These are phyloP conservation scores for Davidsoniella virescens DNA, from an alignment of 2,329 filamentous ascomycete species.

Conservation along the genomic window DNA sequence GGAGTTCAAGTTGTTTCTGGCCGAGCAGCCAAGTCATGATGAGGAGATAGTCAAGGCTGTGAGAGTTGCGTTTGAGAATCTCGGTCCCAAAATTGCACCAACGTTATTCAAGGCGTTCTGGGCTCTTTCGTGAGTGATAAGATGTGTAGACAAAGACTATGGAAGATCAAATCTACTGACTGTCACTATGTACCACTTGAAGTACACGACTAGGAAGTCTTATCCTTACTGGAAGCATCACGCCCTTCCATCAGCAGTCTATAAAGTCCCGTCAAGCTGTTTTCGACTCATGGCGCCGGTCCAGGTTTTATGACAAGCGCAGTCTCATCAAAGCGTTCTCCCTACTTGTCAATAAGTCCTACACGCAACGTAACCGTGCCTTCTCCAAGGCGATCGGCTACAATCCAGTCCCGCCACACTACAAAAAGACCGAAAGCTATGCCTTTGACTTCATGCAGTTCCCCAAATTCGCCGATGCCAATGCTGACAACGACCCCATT, in stretches of 20 bases:
- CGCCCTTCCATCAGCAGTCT: slow-evolving; percentile 45
- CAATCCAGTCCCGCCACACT: slow-evolving; percentile 34
- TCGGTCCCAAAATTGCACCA: slow-evolving; percentile 20
- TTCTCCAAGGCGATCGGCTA: slow-evolving; percentile 42
- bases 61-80: slow-evolving; percentile 24
- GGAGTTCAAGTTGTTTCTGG: slow-evolving; percentile 35
- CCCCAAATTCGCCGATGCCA: slow-evolving; percentile 15
- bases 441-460: slow-evolving; percentile 48
- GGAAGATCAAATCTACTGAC: not conserved
- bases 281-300: slow-evolving; percentile 43
- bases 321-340: slow-evolving; percentile 39
- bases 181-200: not conserved
- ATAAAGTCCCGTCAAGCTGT: slow-evolving; percentile 43
- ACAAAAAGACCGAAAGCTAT: slow-evolving; percentile 33
- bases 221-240: slow-evolving; percentile 50
- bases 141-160: not conserved
- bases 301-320: slow-evolving; percentile 38
- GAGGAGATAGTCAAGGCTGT: slow-evolving; percentile 36
- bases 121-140: slow-evolving; percentile 27
- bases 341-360: slow-evolving; percentile 36
- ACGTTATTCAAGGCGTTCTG: slow-evolving; percentile 25
- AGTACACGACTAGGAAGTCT: slow-evolving; percentile 48
- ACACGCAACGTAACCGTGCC: slow-evolving; percentile 37
- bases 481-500: slow-evolving; percentile 42
- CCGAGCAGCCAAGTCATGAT: slow-evolving; percentile 33